These are phyloP conservation scores for Escallonia rubra DNA, from an alignment of 129 eudicot species.

Conservation along the genomic window DNA sequence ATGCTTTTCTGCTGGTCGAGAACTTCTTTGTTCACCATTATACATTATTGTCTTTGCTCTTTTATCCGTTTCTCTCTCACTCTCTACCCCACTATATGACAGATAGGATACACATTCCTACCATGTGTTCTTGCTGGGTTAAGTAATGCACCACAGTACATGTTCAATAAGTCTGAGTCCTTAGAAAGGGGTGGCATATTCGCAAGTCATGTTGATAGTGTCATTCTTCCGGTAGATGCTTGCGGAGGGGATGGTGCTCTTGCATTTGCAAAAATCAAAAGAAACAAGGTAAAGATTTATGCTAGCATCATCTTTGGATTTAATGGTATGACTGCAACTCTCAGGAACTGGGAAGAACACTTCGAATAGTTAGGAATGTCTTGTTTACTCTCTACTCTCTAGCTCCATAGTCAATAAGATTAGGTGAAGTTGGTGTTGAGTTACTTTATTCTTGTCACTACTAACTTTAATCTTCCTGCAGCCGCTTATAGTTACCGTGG, in stretches of 20 bases:
- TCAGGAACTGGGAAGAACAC: background rate
- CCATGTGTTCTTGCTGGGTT: constrained; percentile 98
- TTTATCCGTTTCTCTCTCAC: too few species aligned
- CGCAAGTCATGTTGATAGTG: constrained; percentile 78
- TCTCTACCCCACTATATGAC: constrained; percentile 5
- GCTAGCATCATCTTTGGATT: background rate
- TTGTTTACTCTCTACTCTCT: background rate
- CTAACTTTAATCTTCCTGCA: constrained; percentile 24
- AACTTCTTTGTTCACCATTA: background rate
- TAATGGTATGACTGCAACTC: background rate
- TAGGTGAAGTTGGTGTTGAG: constrained; percentile 9
- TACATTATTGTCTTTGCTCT: too few species aligned
- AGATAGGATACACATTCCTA: constrained; percentile 93
- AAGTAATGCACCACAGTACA: constrained; percentile 83
- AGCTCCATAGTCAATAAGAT: background rate
- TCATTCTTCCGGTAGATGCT: constrained; percentile 79
- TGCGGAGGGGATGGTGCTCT: constrained; percentile 89
- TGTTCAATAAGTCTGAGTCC: constrained; percentile 24
- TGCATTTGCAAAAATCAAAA: constrained; percentile 63
- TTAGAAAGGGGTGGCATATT: constrained; percentile 44
- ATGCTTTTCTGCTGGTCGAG: background rate
- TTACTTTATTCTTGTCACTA: constrained; percentile 7
- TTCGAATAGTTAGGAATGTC: background rate
- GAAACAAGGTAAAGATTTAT: constrained; percentile 43
- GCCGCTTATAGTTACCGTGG: constrained; percentile 91